Evolutionary conservation across 2,329 filamentous ascomycete species (phyloP).

Genomic region (Cytospora schulzeri): DNA sequence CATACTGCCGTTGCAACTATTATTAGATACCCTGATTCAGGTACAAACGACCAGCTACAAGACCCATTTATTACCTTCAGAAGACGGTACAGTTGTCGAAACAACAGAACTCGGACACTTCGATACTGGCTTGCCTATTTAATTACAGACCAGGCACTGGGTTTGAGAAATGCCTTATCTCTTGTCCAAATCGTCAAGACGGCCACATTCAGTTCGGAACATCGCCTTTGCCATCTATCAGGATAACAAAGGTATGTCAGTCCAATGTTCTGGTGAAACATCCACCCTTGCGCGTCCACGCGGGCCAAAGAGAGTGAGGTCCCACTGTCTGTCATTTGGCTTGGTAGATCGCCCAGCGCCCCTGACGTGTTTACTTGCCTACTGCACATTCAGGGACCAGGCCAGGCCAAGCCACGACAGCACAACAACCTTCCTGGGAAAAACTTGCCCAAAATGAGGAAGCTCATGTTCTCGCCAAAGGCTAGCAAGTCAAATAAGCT

Average conservation of each 20-base stretch:
- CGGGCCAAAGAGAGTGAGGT: conserved; percentile 20
- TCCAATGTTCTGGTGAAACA: conserved; percentile 23
- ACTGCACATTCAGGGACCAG: conserved; percentile 25
- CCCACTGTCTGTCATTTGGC: conserved; percentile 28
- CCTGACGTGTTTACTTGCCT: conserved; percentile 28
- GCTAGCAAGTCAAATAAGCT: conserved; percentile 26
- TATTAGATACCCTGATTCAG: not conserved
- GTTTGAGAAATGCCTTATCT: conserved; percentile 34
- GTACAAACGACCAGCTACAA: not conserved
- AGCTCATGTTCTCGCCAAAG: conserved; percentile 28
- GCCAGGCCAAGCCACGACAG: conserved; percentile 2
- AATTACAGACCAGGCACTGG: not conserved
- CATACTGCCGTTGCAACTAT: not conserved
- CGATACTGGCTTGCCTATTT: not conserved
- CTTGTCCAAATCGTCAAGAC: conserved; percentile 25
- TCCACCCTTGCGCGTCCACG: conserved; percentile 25
- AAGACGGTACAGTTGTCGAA: not conserved
- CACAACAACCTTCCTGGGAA: conserved; percentile 23
- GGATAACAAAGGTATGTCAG: conserved; percentile 36
- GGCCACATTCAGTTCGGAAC: conserved; percentile 31
- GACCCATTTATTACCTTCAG: not conserved
- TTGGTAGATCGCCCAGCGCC: conserved; percentile 19
- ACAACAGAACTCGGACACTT: not conserved
- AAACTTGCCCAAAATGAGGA: conserved; percentile 27
- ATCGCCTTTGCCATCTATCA: conserved; percentile 33